Evolutionary conservation across 441 rosid genomes (phyloP).

Genomic region (Biscutella auriculata): DNA sequence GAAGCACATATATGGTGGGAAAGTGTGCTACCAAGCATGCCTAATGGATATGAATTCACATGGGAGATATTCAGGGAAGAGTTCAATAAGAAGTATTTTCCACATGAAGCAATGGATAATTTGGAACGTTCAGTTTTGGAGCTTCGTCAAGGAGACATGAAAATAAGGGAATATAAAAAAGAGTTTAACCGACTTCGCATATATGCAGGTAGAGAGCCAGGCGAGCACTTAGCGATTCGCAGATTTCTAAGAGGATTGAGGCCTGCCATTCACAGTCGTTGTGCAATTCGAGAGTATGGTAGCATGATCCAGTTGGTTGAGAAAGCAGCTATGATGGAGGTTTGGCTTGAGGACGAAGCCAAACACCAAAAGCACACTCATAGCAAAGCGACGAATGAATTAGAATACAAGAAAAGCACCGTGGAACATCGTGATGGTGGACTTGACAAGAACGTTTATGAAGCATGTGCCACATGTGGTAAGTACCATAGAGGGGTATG

Average conservation of each 20-base stretch:
- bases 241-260: not conserved
- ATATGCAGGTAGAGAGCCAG: not conserved
- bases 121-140: not conserved
- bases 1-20: not conserved
- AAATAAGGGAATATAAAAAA: not conserved
- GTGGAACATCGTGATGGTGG: not conserved
- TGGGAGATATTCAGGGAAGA: not conserved
- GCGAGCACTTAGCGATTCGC: not conserved
- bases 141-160: not conserved
- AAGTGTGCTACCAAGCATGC: not conserved
- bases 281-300: not conserved
- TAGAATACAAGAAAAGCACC: not conserved
- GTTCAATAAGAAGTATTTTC: not conserved
- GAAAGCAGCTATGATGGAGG: not conserved
- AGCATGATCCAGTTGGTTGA: not conserved
- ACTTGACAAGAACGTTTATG: no score
- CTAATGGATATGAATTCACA: not conserved
- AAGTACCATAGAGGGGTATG: no score
- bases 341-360: not conserved
- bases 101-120: not conserved
- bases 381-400: not conserved
- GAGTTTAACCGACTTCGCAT: not conserved
- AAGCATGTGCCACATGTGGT: no score
- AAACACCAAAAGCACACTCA: not conserved
- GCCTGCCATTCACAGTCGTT: not conserved